Conservation (phyloP, 2,329 filamentous ascomycete genomes). For the Amauroascus verrucosus region DNA sequence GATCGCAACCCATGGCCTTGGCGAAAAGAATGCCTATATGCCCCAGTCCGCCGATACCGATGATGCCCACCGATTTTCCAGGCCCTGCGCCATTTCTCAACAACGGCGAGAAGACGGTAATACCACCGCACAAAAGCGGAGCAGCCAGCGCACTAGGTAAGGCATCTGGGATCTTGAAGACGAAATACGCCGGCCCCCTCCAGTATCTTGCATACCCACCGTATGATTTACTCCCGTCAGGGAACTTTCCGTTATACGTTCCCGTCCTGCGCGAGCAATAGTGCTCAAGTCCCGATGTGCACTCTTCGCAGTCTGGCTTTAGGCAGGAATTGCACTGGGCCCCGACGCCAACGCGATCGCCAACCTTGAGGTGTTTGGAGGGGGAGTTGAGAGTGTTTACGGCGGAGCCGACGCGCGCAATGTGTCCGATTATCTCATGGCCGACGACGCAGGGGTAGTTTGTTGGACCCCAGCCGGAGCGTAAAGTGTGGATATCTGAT, state of each 20-base stretch:
- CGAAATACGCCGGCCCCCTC: constrained; percentile 50
- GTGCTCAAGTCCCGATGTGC: constrained; percentile 30
- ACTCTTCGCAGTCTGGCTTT: constrained; percentile 33
- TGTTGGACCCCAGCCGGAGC: constrained; percentile 44
- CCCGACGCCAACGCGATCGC: constrained; percentile 58
- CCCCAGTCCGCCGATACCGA: constrained; percentile 63
- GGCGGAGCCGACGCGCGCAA: constrained; percentile 56
- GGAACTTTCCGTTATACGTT: constrained; percentile 31
- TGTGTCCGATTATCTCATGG: constrained; percentile 58
- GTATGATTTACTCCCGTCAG: constrained; percentile 45
- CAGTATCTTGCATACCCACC: constrained; percentile 54
- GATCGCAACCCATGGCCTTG: constrained; percentile 58
- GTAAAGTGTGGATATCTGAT: constrained; percentile 61
- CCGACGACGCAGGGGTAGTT: constrained; percentile 45
- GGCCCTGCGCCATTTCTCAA: constrained; percentile 56
- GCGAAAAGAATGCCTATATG: constrained; percentile 65
- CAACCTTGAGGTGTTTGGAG: constrained; percentile 45
- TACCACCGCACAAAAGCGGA: constrained; percentile 67
- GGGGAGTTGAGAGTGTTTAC: constrained; percentile 41
- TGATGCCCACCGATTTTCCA: constrained; percentile 59
- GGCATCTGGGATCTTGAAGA: constrained; percentile 45
- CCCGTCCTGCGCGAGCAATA: constrained; percentile 32
- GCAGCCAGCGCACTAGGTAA: constrained; percentile 45
- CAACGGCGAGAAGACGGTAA: constrained; percentile 63
- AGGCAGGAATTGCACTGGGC: constrained; percentile 51